Evolutionary conservation across 352 stramenopile species (phyloP).

Genomic region (Phytophthora sp.): DNA sequence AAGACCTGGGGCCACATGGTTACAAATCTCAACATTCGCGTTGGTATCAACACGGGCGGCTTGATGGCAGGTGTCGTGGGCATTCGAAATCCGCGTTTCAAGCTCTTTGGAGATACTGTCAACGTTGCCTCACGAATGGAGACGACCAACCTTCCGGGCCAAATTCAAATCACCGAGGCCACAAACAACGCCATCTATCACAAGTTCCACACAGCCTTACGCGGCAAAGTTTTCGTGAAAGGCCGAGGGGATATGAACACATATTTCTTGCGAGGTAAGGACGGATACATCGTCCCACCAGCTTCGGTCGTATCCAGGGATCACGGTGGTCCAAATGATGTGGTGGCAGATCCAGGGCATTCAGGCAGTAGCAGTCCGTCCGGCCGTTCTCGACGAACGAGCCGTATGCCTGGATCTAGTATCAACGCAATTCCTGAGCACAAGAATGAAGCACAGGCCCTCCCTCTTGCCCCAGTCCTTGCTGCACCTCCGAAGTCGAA

Average conservation of each 20-base stretch:
- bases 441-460: not conserved
- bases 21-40: conserved; percentile 83
- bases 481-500: not conserved
- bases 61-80: conserved; percentile 90
- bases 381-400: conserved; percentile 25
- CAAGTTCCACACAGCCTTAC: conserved; percentile 70
- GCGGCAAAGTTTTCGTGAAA: conserved; percentile 85
- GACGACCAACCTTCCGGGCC: conserved; percentile 76
- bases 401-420: conserved; percentile 9
- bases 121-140: conserved; percentile 90
- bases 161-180: conserved; percentile 84
- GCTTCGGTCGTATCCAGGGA: conserved; percentile 19
- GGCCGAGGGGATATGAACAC: conserved; percentile 85
- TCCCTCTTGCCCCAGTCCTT: not conserved
- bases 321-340: not conserved
- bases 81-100: conserved; percentile 85
- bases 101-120: conserved; percentile 89
- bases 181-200: conserved; percentile 71
- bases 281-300: conserved; percentile 63
- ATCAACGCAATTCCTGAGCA: conserved; percentile 37
- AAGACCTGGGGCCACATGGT: conserved; percentile 75
- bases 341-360: not conserved
- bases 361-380: conserved; percentile 6
- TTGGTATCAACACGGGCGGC: conserved; percentile 85
- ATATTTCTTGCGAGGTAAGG: conserved; percentile 76